Evolutionary conservation across 768 basidiomycete genomes (phyloP), one percentile per base, ranked within the genome.

Genomic region (Asterophora lycoperdoides): DNA sequence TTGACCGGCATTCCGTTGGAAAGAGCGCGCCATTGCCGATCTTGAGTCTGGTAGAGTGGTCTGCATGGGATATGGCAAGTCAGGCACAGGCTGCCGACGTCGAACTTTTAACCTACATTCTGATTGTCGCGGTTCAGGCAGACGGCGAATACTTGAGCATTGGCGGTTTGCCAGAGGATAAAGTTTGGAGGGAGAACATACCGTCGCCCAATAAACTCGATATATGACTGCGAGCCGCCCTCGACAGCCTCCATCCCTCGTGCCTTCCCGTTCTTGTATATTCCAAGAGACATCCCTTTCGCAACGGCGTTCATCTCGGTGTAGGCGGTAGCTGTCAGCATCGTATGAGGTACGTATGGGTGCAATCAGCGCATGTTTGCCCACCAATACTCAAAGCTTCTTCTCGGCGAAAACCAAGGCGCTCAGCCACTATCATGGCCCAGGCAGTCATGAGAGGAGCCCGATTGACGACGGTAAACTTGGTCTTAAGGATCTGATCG

Each of bases 391-490:
- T 93, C 34, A 98, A 70, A 2, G 95, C 90, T 68, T 98, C 95
- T 59, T 90, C 84, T 50, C 86, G 74, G 43, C 82, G 77, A 64
- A 98, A 98, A 2, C 93, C 89, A 53, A 96, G 73, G 33, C 83
- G 76, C 57, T 92, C 89, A 3, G 90, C 87, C 20, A 97, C 89
- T 29, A 91, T 67, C 44, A 78, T 87, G 2, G 91, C 83, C 95
- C 95, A 98, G 1, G 88, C 92, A 47, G 85, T 93, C 89, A 97
- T 89, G 38, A 97, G 75, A 0, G 95, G 95, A 1, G 95, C 94
- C 18, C 95, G 83, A 65, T 98, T 98, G 38, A 90, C 77, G 15
- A 91, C 75, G 15, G 80, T 74, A 7, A 71, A 74, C 55, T 90
- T 85, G 15, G 64, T 66, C 52, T 64, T 71, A 36, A 96, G 72